Conservation (phyloP, 2,329 filamentous ascomycete genomes). For the Aspergillus hortae region DNA sequence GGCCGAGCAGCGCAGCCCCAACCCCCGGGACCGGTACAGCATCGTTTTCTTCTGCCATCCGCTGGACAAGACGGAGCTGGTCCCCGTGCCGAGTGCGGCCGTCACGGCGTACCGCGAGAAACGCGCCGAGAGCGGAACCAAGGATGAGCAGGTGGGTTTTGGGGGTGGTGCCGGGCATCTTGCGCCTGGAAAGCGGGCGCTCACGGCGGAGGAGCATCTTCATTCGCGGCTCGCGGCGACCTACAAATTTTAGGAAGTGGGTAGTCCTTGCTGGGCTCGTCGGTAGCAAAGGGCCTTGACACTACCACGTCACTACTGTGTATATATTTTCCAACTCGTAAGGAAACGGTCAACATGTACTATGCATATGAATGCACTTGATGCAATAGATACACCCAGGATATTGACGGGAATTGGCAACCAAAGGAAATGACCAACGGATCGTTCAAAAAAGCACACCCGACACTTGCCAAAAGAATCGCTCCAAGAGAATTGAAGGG, state of each 20-base stretch:
- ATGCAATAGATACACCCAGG: conserved; percentile 13
- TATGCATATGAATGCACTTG: conserved; percentile 13
- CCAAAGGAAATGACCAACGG: conserved; percentile 5
- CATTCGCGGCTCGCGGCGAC: conserved; percentile 56
- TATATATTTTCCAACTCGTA: conserved; percentile 6
- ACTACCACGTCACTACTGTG: too few relatives aligned
- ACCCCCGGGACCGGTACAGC: conserved; percentile 51
- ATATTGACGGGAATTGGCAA: conserved; percentile 6
- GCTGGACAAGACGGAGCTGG: conserved; percentile 51
- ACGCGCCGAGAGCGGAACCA: conserved; percentile 18
- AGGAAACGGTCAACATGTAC: conserved; percentile 4
- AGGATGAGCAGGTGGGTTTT: conserved; percentile 39
- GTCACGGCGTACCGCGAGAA: conserved; percentile 42
- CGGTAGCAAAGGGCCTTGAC: too few relatives aligned
- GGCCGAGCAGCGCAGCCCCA: conserved; percentile 36
- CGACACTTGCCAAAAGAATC: conserved; percentile 16
- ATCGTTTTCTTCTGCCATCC: conserved; percentile 64
- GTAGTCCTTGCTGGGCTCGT: too few relatives aligned
- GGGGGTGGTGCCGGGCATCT: conserved; percentile 36
- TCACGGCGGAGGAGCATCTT: conserved; percentile 60
- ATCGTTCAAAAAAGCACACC: conserved; percentile 9
- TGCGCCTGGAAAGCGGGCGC: conserved; percentile 32
- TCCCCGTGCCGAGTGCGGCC: conserved; percentile 52
- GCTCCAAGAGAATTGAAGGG: conserved; percentile 17
- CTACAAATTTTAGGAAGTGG: conserved; percentile 44